Conservation (phyloP, 768 basidiomycete species). For the Asterophora parasitica region DNA sequence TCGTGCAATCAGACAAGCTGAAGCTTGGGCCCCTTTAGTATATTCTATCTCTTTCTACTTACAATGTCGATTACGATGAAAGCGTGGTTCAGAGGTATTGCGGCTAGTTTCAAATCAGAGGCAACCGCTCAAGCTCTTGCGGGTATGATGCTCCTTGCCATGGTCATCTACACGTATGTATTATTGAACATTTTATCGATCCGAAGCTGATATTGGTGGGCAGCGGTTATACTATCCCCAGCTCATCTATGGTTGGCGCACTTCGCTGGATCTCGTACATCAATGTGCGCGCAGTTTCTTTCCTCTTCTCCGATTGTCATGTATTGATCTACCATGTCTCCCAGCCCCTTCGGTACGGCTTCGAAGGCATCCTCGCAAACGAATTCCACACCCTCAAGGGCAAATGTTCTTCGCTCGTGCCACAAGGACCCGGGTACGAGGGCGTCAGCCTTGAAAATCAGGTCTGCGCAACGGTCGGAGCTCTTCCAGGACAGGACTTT, state of each 20-base stretch:
- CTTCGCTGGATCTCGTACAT: slow-evolving; percentile 64
- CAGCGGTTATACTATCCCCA: slow-evolving; percentile 55
- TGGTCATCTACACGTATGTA: slow-evolving; percentile 50
- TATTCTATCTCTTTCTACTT: slow-evolving; percentile 55
- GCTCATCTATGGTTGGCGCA: slow-evolving; percentile 61
- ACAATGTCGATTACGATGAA: slow-evolving; percentile 62
- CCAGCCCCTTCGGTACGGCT: slow-evolving; percentile 66
- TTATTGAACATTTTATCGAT: slow-evolving; percentile 5
- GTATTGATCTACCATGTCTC: slow-evolving; percentile 14
- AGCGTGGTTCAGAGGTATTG: slow-evolving; percentile 68
- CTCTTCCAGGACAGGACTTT: slow-evolving; percentile 49
- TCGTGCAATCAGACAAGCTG: not conserved
- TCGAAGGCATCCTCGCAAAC: slow-evolving; percentile 73
- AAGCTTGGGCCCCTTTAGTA: slow-evolving; percentile 29
- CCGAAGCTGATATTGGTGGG: not conserved
- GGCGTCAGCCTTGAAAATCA: slow-evolving; percentile 56
- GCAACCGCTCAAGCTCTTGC: slow-evolving; percentile 57
- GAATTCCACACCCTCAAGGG: slow-evolving; percentile 75
- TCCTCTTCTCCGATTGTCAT: not conserved
- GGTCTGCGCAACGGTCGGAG: slow-evolving; percentile 71
- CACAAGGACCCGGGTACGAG: slow-evolving; percentile 60
- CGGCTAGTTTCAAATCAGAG: slow-evolving; percentile 53
- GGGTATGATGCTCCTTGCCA: slow-evolving; percentile 40
- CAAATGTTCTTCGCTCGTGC: slow-evolving; percentile 52
- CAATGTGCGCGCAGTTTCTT: slow-evolving; percentile 35